Evolutionary conservation across 805 yeast species (phyloP).

Genomic region (Saccharomycopsis microspora): DNA sequence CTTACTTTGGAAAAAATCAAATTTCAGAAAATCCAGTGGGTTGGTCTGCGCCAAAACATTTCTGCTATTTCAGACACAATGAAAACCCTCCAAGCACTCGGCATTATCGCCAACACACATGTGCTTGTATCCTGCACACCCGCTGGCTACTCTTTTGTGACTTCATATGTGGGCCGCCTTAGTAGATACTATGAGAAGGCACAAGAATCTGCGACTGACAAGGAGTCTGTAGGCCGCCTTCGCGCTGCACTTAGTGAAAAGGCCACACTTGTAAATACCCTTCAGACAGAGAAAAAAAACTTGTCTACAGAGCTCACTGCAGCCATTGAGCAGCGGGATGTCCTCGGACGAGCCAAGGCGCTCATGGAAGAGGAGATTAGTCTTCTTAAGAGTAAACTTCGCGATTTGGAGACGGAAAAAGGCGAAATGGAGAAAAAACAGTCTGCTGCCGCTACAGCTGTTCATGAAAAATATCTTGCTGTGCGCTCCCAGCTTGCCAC

Average conservation of each 20-base stretch:
- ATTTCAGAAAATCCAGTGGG: no score
- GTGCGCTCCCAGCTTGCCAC: neutral
- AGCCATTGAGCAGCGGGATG: neutral
- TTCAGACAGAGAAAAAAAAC: constrained; percentile 11
- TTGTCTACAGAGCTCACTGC: constrained; percentile 1
- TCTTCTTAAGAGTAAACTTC: neutral
- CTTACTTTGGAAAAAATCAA: no score
- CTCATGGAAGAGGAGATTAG: neutral
- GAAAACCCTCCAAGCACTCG: no score
- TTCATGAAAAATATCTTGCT: neutral
- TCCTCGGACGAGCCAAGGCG: neutral
- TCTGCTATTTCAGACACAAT: no score
- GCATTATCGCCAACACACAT: no score
- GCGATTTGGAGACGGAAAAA: neutral
- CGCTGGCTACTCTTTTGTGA: no score
- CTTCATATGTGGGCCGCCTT: no score
- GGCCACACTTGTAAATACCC: neutral
- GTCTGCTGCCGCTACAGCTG: neutral
- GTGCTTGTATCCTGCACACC: no score
- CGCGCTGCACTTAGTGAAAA: neutral
- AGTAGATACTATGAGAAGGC: neutral
- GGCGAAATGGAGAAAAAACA: neutral
- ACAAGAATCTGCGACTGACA: neutral
- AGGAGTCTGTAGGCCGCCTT: no score
- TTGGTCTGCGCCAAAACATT: no score